Percentiles rank a stretch among this genome's conserved stretches.
phyloP scores from a whole-genome alignment of 768 basidiomycete species.

The Atractiella rhizophila region DNA sequence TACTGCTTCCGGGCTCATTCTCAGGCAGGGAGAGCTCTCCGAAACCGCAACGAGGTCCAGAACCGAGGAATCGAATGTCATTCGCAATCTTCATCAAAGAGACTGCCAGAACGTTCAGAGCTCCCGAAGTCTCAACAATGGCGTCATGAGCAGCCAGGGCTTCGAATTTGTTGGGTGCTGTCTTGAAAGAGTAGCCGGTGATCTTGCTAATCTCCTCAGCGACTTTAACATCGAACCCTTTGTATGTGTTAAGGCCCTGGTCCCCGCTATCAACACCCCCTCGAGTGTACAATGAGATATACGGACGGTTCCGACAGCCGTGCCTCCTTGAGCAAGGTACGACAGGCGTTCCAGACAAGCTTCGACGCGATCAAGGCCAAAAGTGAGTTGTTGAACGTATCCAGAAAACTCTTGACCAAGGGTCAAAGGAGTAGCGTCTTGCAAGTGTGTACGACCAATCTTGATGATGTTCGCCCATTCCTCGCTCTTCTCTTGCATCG shows the following conservation, averaged over 20 bases:
- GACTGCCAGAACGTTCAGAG: constrained; percentile 83
- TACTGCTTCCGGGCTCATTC: constrained; percentile 95
- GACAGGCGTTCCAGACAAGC: constrained; percentile 60
- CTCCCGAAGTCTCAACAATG: constrained; percentile 87
- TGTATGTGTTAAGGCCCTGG: constrained; percentile 86
- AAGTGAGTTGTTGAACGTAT: constrained; percentile 79
- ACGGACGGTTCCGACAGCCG: constrained; percentile 86
- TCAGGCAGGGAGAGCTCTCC: constrained; percentile 85
- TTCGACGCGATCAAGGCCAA: constrained; percentile 65
- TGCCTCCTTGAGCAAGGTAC: constrained; percentile 85
- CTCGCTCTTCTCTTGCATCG: constrained; percentile 54
- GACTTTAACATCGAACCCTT: constrained; percentile 84
- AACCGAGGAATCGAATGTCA: constrained; percentile 90
- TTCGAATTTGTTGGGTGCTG: constrained; percentile 99
- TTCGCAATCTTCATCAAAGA: constrained; percentile 99
- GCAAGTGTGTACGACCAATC: constrained; percentile 85
- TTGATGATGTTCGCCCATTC: constrained; percentile 82
- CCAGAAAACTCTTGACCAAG: constrained; percentile 97
- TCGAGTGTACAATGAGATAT: neutral
- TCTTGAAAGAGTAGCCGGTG: constrained; percentile 72
- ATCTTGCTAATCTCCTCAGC: constrained; percentile 74
- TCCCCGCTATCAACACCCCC: neutral
- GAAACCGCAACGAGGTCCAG: constrained; percentile 88
- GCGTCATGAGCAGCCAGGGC: constrained; percentile 96
- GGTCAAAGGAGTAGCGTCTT: constrained; percentile 93